Evolutionary conservation across 2,329 filamentous ascomycete genomes (phyloP).

Genomic region (Celoporthe dispersa): DNA sequence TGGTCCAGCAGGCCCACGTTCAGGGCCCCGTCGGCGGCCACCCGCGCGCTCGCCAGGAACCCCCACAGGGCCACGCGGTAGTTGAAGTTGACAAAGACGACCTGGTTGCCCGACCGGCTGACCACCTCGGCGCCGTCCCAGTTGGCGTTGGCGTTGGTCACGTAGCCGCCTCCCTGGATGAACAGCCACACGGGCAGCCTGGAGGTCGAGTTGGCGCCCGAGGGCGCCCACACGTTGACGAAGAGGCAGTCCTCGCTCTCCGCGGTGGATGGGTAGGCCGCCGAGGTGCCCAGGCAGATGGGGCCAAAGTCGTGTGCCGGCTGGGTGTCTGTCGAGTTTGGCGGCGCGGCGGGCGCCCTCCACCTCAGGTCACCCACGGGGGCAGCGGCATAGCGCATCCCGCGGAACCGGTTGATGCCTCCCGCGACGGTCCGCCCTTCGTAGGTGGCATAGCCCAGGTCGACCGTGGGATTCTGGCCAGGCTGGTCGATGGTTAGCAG

Average conservation of each 20-base stretch:
- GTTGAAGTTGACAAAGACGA: constrained; percentile 65
- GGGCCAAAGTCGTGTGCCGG: constrained; percentile 48
- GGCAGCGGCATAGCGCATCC: constrained; percentile 57
- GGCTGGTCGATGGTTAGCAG: constrained; percentile 21
- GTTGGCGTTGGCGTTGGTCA: constrained; percentile 52
- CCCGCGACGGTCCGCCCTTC: constrained; percentile 21
- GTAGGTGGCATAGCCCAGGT: constrained; percentile 30
- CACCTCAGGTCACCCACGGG: constrained; percentile 56
- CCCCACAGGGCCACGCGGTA: constrained; percentile 67
- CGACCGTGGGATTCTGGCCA: constrained; percentile 24
- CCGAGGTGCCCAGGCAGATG: constrained; percentile 48
- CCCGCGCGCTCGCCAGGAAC: constrained; percentile 62
- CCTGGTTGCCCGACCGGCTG: constrained; percentile 46
- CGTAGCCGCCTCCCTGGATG: constrained; percentile 55
- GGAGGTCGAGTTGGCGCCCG: constrained; percentile 43
- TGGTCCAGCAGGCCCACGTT: constrained; percentile 70
- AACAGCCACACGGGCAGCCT: constrained; percentile 60
- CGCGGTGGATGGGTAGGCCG: constrained; percentile 36
- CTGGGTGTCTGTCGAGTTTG: constrained; percentile 39
- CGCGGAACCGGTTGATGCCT: constrained; percentile 50
- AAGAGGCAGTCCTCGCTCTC: constrained; percentile 48
- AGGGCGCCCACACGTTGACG: constrained; percentile 50
- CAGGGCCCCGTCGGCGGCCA: constrained; percentile 59
- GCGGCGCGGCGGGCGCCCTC: constrained; percentile 52
- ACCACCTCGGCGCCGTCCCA: constrained; percentile 56